These are phyloP conservation scores for Magnolia kwangsiensis DNA, from an alignment of 164 flowering plant species.

Conservation along the genomic window DNA sequence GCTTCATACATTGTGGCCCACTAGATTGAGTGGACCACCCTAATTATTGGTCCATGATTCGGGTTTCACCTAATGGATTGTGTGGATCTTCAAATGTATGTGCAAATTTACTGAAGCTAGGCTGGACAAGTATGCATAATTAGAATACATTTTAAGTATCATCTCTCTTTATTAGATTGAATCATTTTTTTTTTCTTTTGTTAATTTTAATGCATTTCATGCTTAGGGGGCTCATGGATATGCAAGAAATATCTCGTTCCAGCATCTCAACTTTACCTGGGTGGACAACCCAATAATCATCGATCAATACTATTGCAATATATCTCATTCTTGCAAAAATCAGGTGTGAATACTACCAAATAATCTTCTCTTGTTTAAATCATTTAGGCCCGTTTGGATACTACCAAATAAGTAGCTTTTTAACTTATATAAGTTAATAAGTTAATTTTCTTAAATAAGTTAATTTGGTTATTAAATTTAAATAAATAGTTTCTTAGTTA, in stretches of 20 bases:
- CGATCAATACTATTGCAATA: slow-evolving; percentile 8
- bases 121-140: not conserved
- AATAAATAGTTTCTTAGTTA: too few species aligned
- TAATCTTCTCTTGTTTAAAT: too few species aligned
- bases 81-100: not conserved
- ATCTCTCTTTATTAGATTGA: not conserved
- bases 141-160: not conserved
- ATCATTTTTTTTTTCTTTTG: not conserved
- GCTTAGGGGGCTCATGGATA: slow-evolving; percentile 6
- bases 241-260: slow-evolving; percentile 5
- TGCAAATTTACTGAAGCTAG: not conserved
- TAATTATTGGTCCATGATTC: too few species aligned
- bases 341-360: not conserved
- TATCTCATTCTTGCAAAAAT: not conserved
- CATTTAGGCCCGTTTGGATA: too few species aligned
- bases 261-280: not conserved
- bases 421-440: too few species aligned
- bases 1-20: too few species aligned
- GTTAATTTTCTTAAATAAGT: too few species aligned
- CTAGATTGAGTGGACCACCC: too few species aligned
- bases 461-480: too few species aligned
- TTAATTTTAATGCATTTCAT: not conserved
- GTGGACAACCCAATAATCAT: not conserved
- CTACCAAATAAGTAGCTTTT: too few species aligned
- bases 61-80: not conserved